phyloP scores from a whole-genome alignment of 2,329 filamentous ascomycete species.

The Arthrinium puccinioides region DNA sequence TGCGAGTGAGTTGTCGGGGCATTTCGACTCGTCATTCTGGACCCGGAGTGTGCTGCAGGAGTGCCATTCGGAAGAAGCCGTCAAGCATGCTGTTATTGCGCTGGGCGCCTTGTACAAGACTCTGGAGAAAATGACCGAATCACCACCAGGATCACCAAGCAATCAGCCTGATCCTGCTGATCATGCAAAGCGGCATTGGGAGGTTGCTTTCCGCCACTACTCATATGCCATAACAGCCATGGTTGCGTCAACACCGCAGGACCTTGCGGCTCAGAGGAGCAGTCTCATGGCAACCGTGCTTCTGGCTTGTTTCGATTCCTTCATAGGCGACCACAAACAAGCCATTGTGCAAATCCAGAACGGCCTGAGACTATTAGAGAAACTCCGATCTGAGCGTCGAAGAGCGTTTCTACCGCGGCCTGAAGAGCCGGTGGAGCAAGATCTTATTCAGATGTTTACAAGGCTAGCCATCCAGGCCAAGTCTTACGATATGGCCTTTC shows the following conservation, averaged over 20 bases:
- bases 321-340: slow-evolving; percentile 55
- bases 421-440: slow-evolving; percentile 47
- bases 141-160: slow-evolving; percentile 39
- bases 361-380: slow-evolving; percentile 47
- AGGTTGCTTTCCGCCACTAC: slow-evolving; percentile 54
- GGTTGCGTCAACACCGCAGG: slow-evolving; percentile 33
- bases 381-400: slow-evolving; percentile 38
- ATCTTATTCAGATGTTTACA: slow-evolving; percentile 56
- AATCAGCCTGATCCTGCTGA: slow-evolving; percentile 24
- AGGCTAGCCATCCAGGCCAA: slow-evolving; percentile 58
- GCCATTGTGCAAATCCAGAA: slow-evolving; percentile 55
- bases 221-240: slow-evolving; percentile 47
- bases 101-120: slow-evolving; percentile 62
- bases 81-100: slow-evolving; percentile 59
- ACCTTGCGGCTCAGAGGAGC: slow-evolving; percentile 40
- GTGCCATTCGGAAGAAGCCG: slow-evolving; percentile 53
- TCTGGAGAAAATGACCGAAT: slow-evolving; percentile 48
- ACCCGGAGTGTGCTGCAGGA: slow-evolving; percentile 54
- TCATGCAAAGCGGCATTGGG: slow-evolving; percentile 44
- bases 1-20: slow-evolving; percentile 56
- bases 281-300: slow-evolving; percentile 59
- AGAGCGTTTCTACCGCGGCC: slow-evolving; percentile 28
- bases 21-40: slow-evolving; percentile 62
- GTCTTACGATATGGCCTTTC: slow-evolving; percentile 62
- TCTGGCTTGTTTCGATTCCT: slow-evolving; percentile 62